These are phyloP conservation scores for Tagetes patula DNA, from an alignment of 129 eudicot genomes.

Conservation along the genomic window DNA sequence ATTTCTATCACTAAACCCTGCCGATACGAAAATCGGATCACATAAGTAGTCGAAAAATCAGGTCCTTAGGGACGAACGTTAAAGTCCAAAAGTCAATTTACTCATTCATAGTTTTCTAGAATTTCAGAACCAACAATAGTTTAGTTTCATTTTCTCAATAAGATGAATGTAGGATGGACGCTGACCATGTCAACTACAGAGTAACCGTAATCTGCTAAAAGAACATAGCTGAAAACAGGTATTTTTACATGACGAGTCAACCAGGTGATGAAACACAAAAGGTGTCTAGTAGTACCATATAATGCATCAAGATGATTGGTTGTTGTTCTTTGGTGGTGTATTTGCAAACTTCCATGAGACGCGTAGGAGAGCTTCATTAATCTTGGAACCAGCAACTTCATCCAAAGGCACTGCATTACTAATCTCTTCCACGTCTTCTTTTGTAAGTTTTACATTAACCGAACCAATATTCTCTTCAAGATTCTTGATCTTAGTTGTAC, in stretches of 20 bases:
- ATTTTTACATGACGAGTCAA: neutral
- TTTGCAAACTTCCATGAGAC: slow-evolving; percentile 36
- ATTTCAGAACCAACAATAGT: too few species aligned
- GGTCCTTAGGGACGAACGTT: too few species aligned
- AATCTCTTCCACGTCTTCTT: slow-evolving; percentile 44
- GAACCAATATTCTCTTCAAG: slow-evolving; percentile 48
- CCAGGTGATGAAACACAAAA: neutral
- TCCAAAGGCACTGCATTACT: slow-evolving; percentile 36
- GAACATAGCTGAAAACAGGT: neutral
- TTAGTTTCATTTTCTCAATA: neutral
- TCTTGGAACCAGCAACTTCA: slow-evolving; percentile 49
- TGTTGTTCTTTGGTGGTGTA: slow-evolving; percentile 39
- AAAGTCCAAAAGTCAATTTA: too few species aligned
- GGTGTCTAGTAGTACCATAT: too few species aligned
- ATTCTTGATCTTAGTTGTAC: slow-evolving; percentile 61
- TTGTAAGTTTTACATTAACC: slow-evolving; percentile 39
- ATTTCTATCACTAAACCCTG: too few species aligned
- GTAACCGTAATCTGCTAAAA: neutral
- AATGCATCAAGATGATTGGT: neutral
- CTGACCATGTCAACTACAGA: neutral
- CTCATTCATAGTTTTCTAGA: too few species aligned
- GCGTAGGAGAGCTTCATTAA: slow-evolving; percentile 21
- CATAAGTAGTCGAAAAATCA: too few species aligned
- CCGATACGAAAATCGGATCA: too few species aligned
- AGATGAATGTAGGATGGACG: neutral